Conservation (phyloP, 768 basidiomycete species). For the Lactifluus subvellereus region DNA sequence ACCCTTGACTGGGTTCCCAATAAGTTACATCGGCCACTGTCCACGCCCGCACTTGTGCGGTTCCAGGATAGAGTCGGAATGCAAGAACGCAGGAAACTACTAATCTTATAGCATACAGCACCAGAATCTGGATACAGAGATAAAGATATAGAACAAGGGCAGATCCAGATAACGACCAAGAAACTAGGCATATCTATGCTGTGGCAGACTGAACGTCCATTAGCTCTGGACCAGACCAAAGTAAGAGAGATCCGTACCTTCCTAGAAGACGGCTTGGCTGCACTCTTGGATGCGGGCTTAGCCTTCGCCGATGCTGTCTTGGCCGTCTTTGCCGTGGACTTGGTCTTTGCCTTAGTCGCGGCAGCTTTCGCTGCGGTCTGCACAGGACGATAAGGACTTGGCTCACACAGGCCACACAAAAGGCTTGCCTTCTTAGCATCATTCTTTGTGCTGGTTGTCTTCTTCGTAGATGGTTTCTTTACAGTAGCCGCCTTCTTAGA, state of each 20-base stretch:
- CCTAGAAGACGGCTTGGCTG: slow-evolving; percentile 15
- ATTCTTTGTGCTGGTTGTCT: slow-evolving; percentile 28
- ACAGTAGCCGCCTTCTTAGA: slow-evolving; percentile 32
- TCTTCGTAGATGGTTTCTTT: slow-evolving; percentile 32
- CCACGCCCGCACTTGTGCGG: neutral
- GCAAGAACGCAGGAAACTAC: slow-evolving; percentile 12
- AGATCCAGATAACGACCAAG: neutral
- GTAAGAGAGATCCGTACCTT: neutral
- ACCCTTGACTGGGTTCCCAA: neutral
- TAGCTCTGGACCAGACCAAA: neutral
- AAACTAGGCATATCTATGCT: neutral
- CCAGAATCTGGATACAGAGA: slow-evolving; percentile 20
- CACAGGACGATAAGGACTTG: neutral
- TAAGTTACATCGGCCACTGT: slow-evolving; percentile 15
- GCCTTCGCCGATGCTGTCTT: slow-evolving; percentile 17
- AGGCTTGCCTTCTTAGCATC: slow-evolving; percentile 33
- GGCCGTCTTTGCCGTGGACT: slow-evolving; percentile 10
- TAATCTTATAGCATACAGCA: slow-evolving; percentile 26
- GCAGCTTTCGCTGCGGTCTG: slow-evolving; percentile 22
- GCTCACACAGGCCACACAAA: neutral
- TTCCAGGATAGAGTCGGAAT: neutral
- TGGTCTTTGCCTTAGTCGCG: slow-evolving; percentile 16
- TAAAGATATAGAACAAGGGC: slow-evolving; percentile 18
- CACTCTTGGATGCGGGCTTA: slow-evolving; percentile 16
- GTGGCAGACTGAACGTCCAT: slow-evolving; percentile 5